These are phyloP conservation scores for Puccinia horiana DNA, from an alignment of 1,284 basidiomycete genomes.

Conservation along the genomic window DNA sequence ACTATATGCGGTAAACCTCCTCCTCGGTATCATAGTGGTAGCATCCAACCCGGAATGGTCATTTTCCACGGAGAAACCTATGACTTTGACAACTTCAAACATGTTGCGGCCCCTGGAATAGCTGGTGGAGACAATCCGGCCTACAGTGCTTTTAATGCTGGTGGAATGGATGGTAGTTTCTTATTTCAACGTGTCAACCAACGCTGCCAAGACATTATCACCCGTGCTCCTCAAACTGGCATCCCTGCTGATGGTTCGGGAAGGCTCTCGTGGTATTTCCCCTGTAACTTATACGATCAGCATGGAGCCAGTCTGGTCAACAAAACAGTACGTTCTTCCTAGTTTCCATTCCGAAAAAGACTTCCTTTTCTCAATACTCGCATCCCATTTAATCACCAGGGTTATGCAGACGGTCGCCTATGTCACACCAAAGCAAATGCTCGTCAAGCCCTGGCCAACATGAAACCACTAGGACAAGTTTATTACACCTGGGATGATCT, in stretches of 20 bases:
- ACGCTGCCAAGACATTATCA: conserved; percentile 76
- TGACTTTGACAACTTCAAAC: conserved; percentile 81
- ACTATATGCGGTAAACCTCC: conserved; percentile 83
- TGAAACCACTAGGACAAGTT: conserved; percentile 75
- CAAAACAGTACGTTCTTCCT: conserved; percentile 60
- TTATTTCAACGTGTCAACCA: conserved; percentile 89
- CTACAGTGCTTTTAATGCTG: conserved; percentile 74
- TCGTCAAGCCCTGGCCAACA: conserved; percentile 62
- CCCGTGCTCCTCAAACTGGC: conserved; percentile 68
- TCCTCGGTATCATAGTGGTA: conserved; percentile 75
- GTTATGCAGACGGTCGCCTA: conserved; percentile 67
- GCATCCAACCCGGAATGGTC: conserved; percentile 76
- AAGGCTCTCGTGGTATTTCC: conserved; percentile 78
- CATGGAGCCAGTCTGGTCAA: conserved; percentile 69
- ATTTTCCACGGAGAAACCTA: conserved; percentile 92
- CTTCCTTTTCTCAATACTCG: neutral
- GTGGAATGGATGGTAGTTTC: conserved; percentile 85
- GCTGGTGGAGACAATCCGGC: conserved; percentile 82
- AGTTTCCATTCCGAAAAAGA: neutral
- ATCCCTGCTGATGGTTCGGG: conserved; percentile 68
- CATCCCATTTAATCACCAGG: conserved; percentile 51
- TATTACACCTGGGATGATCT: conserved; percentile 92
- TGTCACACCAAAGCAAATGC: conserved; percentile 73
- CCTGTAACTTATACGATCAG: conserved; percentile 84
- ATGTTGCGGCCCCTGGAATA: conserved; percentile 68